Evolutionary conservation across 2,329 filamentous ascomycete genomes (phyloP).

Genomic region (Apiospora kogelbergensis): DNA sequence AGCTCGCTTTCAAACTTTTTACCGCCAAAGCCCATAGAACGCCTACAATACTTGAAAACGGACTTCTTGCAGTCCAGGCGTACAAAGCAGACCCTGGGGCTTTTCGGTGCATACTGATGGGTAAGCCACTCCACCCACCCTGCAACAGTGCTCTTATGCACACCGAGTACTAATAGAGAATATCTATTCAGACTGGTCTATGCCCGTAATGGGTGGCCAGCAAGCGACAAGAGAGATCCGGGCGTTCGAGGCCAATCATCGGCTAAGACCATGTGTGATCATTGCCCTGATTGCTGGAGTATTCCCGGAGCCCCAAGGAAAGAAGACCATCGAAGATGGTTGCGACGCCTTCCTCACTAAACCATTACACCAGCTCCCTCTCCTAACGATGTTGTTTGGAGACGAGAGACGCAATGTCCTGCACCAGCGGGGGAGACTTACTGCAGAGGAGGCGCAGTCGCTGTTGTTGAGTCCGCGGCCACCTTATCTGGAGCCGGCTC

Average conservation of each 20-base stretch:
- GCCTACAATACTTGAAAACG: background rate
- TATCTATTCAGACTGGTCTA: background rate
- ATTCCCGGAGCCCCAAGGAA: no score
- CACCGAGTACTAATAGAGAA: background rate
- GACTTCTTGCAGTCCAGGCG: background rate
- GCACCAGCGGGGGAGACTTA: background rate
- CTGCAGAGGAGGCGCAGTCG: background rate
- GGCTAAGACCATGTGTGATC: background rate
- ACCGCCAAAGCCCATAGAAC: background rate
- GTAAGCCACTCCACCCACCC: background rate
- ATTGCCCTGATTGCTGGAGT: background rate
- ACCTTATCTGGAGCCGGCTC: background rate
- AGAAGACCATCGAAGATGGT: background rate
- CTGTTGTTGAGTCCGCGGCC: background rate
- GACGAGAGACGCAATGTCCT: background rate
- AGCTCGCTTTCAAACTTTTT: background rate
- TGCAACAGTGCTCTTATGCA: background rate
- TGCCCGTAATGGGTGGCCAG: background rate
- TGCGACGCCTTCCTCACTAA: background rate
- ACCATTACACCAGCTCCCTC: background rate
- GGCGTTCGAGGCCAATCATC: background rate
- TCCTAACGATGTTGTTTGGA: background rate
- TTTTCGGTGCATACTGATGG: conserved; percentile 1
- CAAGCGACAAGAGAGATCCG: background rate
- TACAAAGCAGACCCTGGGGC: background rate